These are phyloP conservation scores for Pseudogymnoascus verrucosus DNA, from an alignment of 2,329 filamentous ascomycete species.

Conservation along the genomic window DNA sequence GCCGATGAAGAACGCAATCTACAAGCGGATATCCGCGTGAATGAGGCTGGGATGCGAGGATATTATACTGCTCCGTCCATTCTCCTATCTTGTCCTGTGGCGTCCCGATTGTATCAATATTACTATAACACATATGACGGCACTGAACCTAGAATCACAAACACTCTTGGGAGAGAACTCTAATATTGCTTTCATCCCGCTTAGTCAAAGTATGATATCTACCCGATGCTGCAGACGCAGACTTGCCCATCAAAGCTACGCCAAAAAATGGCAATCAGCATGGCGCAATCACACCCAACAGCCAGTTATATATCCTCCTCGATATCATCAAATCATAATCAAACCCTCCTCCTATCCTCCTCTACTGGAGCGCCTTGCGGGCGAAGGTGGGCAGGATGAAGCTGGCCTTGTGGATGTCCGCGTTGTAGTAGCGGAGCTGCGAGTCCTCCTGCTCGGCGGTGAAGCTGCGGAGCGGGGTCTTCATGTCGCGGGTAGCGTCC, in stretches of 20 bases:
- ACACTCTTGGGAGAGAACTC: neutral
- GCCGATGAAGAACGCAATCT: neutral
- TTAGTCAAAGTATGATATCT: neutral
- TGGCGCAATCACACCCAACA: neutral
- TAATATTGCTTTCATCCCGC: neutral
- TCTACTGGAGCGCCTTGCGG: constrained; percentile 60
- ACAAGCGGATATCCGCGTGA: neutral
- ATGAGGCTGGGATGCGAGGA: neutral
- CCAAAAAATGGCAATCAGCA: neutral
- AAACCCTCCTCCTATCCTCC: neutral
- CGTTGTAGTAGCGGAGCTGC: constrained; percentile 94
- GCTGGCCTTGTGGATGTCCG: constrained; percentile 89
- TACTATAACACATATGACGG: neutral
- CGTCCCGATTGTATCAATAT: neutral
- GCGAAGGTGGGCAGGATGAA: constrained; percentile 94
- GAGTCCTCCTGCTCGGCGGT: constrained; percentile 81
- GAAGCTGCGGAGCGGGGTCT: constrained; percentile 76
- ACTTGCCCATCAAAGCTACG: neutral
- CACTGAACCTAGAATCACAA: neutral
- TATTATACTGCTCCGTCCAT: too few species aligned
- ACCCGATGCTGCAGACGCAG: neutral
- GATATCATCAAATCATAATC: constrained; percentile 4
- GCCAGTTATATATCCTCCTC: neutral
- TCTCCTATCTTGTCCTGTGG: neutral
- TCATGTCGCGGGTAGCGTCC: constrained; percentile 76